Base-by-base conservation (phyloP, 2,329 filamentous ascomycete genomes). In the Escovopsis sp. region DNA sequence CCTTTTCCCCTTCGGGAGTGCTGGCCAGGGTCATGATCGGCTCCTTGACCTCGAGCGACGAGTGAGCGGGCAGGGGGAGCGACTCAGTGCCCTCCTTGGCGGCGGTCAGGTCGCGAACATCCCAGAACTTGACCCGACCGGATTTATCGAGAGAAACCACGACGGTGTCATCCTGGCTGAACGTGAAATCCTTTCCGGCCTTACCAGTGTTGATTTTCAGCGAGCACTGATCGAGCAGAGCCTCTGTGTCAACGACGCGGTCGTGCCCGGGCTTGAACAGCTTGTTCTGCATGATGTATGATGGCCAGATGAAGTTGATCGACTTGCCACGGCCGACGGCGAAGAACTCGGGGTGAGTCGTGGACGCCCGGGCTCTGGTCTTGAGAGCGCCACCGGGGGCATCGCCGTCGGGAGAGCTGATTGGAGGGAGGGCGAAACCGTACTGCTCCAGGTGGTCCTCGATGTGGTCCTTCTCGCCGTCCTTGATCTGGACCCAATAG, bases 111-210 rank as follows among this genome's bases (percentile, higher is more conserved):
- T 84, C 77, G 46, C 84, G 84, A 50, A 96, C 85, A 60, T 98
- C 91, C 93, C 91, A 98, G 69, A 98, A 95, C 63, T 94, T 91
- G 65, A 96, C 81, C 47, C 86, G 81, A 39, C 91, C 93, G 46
- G 87, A 89, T 68, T 98, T 98, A 62, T 98, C 93, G 41, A 98
- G 76, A 39, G 89, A 95, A 38, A 93, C 88, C 52, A 98, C 86
- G 35, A 89, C 80, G 2, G 82, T 85, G 60, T 98, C 91, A 60
- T 98, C 91, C 60, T 94, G 88, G 61, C 89, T 95, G 65, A 98
- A 98, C 38, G 81, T 83, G 59, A 98, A 98, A 60, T 98, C 91
- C 63, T 98, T 98, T 49, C 88, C 91, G 50, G 91, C 89, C 68
- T 98, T 98, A 52, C 89, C 91, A 48, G 88, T 96, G 52, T 89